phyloP scores from a whole-genome alignment of 2,329 filamentous ascomycete genomes.

The Ascochyta viciae-villosae region DNA sequence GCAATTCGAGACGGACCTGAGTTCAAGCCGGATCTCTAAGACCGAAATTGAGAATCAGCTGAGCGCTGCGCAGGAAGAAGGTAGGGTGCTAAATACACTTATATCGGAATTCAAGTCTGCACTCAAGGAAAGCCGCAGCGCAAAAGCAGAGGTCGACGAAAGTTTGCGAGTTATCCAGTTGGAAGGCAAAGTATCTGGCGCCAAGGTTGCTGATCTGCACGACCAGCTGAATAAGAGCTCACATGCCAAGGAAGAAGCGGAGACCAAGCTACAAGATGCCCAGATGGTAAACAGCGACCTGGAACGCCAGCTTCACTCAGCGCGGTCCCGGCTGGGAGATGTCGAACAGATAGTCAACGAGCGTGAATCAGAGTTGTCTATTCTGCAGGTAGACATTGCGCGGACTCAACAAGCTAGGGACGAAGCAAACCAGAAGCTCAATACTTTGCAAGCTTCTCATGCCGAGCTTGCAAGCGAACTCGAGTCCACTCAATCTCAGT shows the following conservation, averaged over 20 bases:
- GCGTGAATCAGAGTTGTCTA: constrained; percentile 20
- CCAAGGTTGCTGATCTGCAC: constrained; percentile 20
- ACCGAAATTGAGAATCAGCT: constrained; percentile 16
- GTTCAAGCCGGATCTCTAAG: constrained; percentile 10
- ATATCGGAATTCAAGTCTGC: constrained; percentile 25
- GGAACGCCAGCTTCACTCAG: constrained; percentile 17
- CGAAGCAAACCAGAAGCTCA: constrained; percentile 27
- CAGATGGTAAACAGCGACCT: constrained; percentile 7
- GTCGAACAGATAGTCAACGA: constrained; percentile 19
- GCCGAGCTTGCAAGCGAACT: constrained; percentile 25
- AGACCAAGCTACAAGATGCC: constrained; percentile 15
- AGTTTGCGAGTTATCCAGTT: constrained; percentile 12
- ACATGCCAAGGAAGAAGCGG: constrained; percentile 13
- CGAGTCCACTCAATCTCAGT: constrained; percentile 21
- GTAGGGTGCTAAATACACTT: constrained; percentile 15
- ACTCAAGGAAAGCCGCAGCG: constrained; percentile 21
- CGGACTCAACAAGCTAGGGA: constrained; percentile 25
- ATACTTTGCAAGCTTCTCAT: constrained; percentile 21
- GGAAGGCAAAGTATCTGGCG: constrained; percentile 18
- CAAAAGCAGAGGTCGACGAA: constrained; percentile 16
- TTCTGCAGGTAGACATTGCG: constrained; percentile 26
- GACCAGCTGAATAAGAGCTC: constrained; percentile 11
- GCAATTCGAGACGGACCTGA: constrained; percentile 19
- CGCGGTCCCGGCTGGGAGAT: constrained; percentile 18
- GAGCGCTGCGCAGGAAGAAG: constrained; percentile 16